Base-by-base conservation (phyloP, 768 basidiomycete genomes). In the Omphalotus guepiniiformis region DNA sequence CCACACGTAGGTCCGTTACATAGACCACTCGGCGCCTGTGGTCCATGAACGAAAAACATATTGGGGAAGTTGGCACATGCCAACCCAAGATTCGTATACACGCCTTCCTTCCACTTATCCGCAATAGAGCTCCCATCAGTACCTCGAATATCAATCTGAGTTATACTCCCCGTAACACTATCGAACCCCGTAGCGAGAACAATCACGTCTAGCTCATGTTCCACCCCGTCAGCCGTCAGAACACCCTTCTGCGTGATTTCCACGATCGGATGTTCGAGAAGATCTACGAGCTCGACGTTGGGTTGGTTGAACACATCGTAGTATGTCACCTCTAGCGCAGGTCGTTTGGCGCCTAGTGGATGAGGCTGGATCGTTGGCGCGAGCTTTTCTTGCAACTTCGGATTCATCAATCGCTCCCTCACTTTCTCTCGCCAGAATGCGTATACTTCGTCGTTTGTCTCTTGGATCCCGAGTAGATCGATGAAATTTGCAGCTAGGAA, bases 401-500 rank as follows among this genome's bases (percentile, higher is more conserved):
- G 42, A 22, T 58, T 52, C 12, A 48, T 51, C n/a, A 62, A n/a
- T 22, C 62, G 52, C 27, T 39, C 53, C 1, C 41, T 39, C 4
- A 58, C 57, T 40, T 58, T 62, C 30, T 55, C 47, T 42, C 58
- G 48, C 62, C 60, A 63, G 37, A 61, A 63, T 29, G 42, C 47
- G 42, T 63, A 62, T 9, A 50, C 56, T 37, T 51, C 56, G 13
- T 54, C 53, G 45, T 63, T 63, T 11, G 53, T 51, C n/a, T 48
- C 48, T 36, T 49, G 40, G 22, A 60, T 48, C 4, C 30, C 32
- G 22, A 58, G 49, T 11, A 54, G 45, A 34, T 61, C 60, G 7
- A 45, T 28, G 40, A 41, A 54, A 3, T 44, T 49, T 2, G 52
- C 62, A 15, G 56, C 48, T 50, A 55, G 47, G 37, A 53, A 60